Evolutionary conservation across 139 green algal species (phyloP), one percentile per base, ranked within the genome.

Genomic region (Deuterostichococcus epilithicus): DNA sequence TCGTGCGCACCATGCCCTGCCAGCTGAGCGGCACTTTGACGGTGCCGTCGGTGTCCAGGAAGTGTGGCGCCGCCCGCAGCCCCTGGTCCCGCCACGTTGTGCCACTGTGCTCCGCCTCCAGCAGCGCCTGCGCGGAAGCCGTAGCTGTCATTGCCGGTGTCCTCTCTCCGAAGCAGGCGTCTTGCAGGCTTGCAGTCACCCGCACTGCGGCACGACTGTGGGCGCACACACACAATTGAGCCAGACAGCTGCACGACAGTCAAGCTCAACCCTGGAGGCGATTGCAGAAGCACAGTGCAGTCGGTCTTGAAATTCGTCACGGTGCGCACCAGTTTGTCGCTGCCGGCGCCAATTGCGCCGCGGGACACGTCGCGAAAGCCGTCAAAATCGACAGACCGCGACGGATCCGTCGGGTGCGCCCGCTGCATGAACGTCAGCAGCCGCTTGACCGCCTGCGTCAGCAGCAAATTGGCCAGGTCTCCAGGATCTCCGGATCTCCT

Each of bases 371-470:
- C 85, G 2, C 76, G 71, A 76, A 80, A 78, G 1, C 85, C 87
- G 80, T 93, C 84, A 80, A 97, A 97, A 78, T 97, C 91, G 1
- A 94, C 86, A 33, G 75, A 93, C 63, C 93, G 88, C 1, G 86
- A 94, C 38, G 93, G 93, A 71, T 97, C 93, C 5, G 92, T 96
- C 20, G 93, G 93, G 76, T 93, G 91, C 0, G 88, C 79, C 25
- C 93, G 83, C 86, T 97, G 93, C 72, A 93, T 81, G 32, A 90
- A 92, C 30, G 91, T 95, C 70, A 97, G 92, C 30, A 98, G 78
- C 20, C 94, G 86, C 83, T 97, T 97, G 20, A 97, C 78, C n/a
- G 82, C 90, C 83, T 95, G 84, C 39, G 68, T 10, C 42, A 52
- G 8, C 13, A 8, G 13, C 42, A 52, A 52, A n/a, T n/a, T n/a